Evolutionary conservation across 176 grass and related monocot genomes (phyloP), one percentile per base, ranked within the genome.

Genomic region (Oryza nivara): DNA sequence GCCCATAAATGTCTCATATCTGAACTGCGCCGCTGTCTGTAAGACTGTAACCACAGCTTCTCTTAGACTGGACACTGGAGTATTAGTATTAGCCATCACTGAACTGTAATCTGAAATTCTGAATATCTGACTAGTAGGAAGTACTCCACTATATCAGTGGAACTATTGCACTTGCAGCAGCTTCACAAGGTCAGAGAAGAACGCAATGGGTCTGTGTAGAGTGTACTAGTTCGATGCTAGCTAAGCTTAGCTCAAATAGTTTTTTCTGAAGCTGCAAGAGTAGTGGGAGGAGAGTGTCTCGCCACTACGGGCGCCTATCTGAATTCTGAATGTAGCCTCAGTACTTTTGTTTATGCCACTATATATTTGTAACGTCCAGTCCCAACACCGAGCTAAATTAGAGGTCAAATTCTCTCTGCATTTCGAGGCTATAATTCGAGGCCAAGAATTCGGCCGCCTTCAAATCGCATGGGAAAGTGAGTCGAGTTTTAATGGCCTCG

Each of bases 221-320:
- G 3, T n/a, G 73, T 54, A 28, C 45, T 11, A 19, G 20, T 52
- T 47, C 47, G 26, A 75, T 17, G 19, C 4, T 67, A 36, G 28
- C 26, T 67, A 16, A 49, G 16, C 49, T 51, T 58, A 58, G 54
- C 52, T 66, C 15, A 70, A 14, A 9, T 65, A 48, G 1, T 2
- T 2, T 74, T 17, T 61, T 28, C 17, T 13, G 58, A 23, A 63
- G 10, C 58, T n/a, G 20, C 58, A 63, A 20, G 15, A 38, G 75
- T 80, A 70, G 89, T 76, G 84, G 70, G 48, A 80, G 69, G 11
- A 65, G 75, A 91, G 70, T 70, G 76, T 45, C 75, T 65, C n/a
- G 41, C 64, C 64, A 74, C 84, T 72, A 74, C 72, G 72, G 70
- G 7, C 23, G 40, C 70, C 79, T 69, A 54, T 38, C 19, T 19